These are phyloP conservation scores for Citrus sp. DNA, from an alignment of 345 rosid species.

Conservation along the genomic window DNA sequence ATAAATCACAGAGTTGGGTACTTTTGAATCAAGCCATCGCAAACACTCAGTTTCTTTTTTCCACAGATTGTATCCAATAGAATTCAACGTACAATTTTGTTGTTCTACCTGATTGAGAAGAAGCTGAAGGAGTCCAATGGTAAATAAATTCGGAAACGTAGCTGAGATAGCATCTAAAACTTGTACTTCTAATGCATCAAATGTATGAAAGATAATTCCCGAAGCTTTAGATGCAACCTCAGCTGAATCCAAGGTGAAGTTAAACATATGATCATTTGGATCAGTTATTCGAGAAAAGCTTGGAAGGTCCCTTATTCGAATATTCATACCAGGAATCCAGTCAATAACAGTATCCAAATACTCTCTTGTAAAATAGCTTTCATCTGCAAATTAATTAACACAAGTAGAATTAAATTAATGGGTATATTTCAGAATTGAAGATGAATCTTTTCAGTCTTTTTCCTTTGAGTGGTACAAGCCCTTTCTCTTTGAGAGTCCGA, in stretches of 20 bases:
- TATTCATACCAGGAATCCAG: neutral
- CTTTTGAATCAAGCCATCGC: neutral
- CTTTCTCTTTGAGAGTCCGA: neutral
- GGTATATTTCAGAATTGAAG: neutral
- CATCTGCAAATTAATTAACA: neutral
- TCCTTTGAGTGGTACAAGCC: neutral
- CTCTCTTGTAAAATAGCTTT: neutral
- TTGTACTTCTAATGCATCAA: neutral
- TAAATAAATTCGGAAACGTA: neutral
- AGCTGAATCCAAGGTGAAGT: neutral
- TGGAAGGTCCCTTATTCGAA: neutral
- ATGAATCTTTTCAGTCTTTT: neutral
- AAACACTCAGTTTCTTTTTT: conserved; percentile 11
- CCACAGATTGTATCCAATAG: neutral
- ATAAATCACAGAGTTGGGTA: conserved; percentile 4
- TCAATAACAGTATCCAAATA: neutral
- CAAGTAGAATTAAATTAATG: neutral
- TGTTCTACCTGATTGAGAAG: neutral
- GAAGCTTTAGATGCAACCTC: neutral
- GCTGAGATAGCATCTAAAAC: neutral
- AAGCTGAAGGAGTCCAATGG: neutral
- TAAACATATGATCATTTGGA: neutral
- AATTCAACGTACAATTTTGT: neutral
- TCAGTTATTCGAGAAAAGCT: neutral
- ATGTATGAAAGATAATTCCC: neutral